A percentile compares a stretch with the other conserved stretches of the same genome.
phyloP scores from a whole-genome alignment of 345 rosid species.

The Tarenaya hassleriana region DNA sequence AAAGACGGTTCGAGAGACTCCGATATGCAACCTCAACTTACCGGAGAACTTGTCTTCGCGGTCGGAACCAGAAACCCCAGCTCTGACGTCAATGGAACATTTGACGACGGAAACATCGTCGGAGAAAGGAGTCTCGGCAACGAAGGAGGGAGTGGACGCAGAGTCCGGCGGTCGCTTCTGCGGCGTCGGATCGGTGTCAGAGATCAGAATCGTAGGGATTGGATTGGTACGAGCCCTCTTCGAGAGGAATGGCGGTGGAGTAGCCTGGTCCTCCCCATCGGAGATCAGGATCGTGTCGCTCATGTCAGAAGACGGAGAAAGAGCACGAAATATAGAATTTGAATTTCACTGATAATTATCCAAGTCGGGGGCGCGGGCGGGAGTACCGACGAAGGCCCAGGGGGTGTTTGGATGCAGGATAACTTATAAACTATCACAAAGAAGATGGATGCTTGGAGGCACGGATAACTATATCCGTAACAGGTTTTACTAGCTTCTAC shows the following conservation, averaged over 20 bases:
- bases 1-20: background rate
- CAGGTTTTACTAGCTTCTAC: too few species aligned
- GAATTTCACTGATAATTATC: background rate
- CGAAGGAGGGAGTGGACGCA: conserved; percentile 34
- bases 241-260: conserved; percentile 26
- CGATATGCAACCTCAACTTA: conserved; percentile 16
- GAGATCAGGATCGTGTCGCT: conserved; percentile 27
- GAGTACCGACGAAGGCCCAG: conserved; percentile 16
- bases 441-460: too few species aligned
- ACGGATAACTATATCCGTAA: too few species aligned
- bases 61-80: conserved; percentile 26
- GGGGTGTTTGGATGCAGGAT: background rate
- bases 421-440: too few species aligned
- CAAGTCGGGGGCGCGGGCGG: conserved; percentile 28
- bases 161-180: conserved; percentile 31
- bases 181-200: conserved; percentile 31
- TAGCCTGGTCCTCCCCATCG: conserved; percentile 25
- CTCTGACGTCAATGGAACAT: conserved; percentile 25
- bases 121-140: conserved; percentile 62
- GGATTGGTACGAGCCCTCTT: conserved; percentile 23
- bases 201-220: conserved; percentile 18
- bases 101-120: conserved; percentile 38
- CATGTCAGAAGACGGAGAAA: conserved; percentile 9
- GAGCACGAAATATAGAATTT: conserved; percentile 10
- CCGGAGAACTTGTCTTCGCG: conserved; percentile 33